A percentile compares a stretch with the other conserved stretches of the same genome.
Evolutionary conservation across 2,329 filamentous ascomycete species (phyloP).

Genomic region (Fusarium multiceps): DNA sequence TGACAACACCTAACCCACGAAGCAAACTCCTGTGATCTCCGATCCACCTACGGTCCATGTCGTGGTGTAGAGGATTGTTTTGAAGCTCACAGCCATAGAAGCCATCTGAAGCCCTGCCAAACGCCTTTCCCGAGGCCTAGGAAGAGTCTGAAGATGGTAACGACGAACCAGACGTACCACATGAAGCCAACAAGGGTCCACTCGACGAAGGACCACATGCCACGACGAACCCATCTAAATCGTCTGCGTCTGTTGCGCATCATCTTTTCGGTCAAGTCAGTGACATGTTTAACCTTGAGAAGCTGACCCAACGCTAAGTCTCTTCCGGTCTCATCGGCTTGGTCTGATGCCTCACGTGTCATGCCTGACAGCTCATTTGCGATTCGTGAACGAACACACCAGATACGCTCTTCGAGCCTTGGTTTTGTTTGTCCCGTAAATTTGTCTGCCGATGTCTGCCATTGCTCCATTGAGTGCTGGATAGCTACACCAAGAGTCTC

Average conservation of each 20-base stretch:
- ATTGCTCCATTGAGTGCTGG: constrained; percentile 61
- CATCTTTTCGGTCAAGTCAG: constrained; percentile 82
- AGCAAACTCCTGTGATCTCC: constrained; percentile 19
- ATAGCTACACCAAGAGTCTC: constrained; percentile 62
- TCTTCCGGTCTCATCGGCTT: constrained; percentile 81
- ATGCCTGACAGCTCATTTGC: constrained; percentile 66
- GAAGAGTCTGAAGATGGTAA: constrained; percentile 77
- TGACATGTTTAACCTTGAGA: constrained; percentile 81
- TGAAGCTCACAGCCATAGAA: constrained; percentile 76
- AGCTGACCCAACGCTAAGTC: constrained; percentile 82
- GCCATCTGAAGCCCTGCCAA: constrained; percentile 75
- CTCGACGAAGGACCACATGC: constrained; percentile 85
- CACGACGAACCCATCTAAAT: constrained; percentile 79
- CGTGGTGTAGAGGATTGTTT: neutral
- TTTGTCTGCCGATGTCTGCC: constrained; percentile 68
- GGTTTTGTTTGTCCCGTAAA: constrained; percentile 69
- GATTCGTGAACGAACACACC: constrained; percentile 59
- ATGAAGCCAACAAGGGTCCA: constrained; percentile 89
- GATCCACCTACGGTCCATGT: neutral
- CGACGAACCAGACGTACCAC: constrained; percentile 94
- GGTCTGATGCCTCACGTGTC: constrained; percentile 76
- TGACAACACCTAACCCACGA: neutral
- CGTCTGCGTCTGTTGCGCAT: constrained; percentile 73
- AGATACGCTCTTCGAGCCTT: constrained; percentile 61
- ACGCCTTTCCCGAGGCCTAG: constrained; percentile 71